A percentile compares a stretch with the other conserved stretches of the same genome.
Evolutionary conservation across 1,139 yeast genomes (phyloP).

Genomic region (Ogataea hybrid): DNA sequence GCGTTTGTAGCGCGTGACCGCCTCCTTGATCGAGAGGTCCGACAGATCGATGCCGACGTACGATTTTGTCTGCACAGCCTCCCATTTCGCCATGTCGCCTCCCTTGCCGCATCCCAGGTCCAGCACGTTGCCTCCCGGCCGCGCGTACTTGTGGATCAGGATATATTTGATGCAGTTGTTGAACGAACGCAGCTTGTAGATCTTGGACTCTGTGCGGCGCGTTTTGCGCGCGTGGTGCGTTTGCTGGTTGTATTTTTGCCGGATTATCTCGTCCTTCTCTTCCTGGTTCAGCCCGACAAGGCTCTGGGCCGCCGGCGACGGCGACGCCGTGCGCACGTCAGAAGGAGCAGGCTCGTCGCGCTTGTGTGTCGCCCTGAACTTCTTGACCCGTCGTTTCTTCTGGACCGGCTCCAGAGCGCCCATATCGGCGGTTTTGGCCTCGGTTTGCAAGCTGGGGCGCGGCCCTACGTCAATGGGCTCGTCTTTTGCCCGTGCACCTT

Average conservation of each 20-base stretch:
- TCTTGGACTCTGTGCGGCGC: slow-evolving; percentile 75
- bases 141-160: slow-evolving; percentile 68
- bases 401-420: slow-evolving; percentile 17
- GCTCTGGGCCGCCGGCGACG: slow-evolving; percentile 8
- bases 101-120: slow-evolving; percentile 98
- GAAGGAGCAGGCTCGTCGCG: background rate
- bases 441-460: background rate
- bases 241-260: slow-evolving; percentile 83
- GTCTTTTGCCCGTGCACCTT: background rate
- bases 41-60: slow-evolving; percentile 92
- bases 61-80: slow-evolving; percentile 66
- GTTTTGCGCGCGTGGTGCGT: slow-evolving; percentile 65
- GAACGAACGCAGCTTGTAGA: slow-evolving; percentile 80
- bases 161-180: slow-evolving; percentile 91
- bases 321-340: background rate
- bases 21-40: slow-evolving; percentile 83
- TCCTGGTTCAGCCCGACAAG: slow-evolving; percentile 16
- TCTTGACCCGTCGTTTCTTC: slow-evolving; percentile 10
- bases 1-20: slow-evolving; percentile 64
- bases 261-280: slow-evolving; percentile 53
- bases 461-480: slow-evolving; percentile 9
- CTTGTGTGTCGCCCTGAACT: slow-evolving; percentile 3
- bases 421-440: slow-evolving; percentile 29
- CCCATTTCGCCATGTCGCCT: slow-evolving; percentile 92
- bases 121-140: slow-evolving; percentile 53